Conservation (phyloP, 768 basidiomycete species). For the Hysterangium stoloniferum region DNA sequence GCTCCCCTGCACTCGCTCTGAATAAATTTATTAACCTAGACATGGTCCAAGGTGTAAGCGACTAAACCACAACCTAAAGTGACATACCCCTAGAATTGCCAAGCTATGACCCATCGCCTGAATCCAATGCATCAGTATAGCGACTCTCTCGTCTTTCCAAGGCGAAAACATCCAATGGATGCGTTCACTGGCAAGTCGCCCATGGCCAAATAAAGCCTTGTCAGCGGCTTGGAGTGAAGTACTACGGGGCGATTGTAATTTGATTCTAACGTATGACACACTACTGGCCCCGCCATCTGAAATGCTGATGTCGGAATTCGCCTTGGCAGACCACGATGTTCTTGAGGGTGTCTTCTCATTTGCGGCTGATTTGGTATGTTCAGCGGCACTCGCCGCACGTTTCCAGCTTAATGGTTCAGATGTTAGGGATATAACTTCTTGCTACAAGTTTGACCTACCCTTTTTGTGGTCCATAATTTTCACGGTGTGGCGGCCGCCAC, state of each 20-base stretch:
- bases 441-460: too few species aligned
- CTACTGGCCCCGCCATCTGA: not conserved
- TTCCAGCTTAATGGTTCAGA: not conserved
- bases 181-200: conserved; percentile 50
- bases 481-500: too few species aligned
- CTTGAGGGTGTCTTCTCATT: conserved; percentile 40
- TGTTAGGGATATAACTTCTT: too few species aligned
- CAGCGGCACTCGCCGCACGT: conserved; percentile 5
- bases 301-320: conserved; percentile 24
- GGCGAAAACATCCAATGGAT: conserved; percentile 64
- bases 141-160: conserved; percentile 56
- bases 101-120: conserved; percentile 46
- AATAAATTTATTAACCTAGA: conserved; percentile 62
- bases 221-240: conserved; percentile 43
- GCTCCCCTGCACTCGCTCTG: conserved; percentile 67
- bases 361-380: conserved; percentile 10
- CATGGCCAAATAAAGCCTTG: conserved; percentile 50
- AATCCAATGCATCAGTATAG: conserved; percentile 48
- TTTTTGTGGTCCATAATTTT: too few species aligned
- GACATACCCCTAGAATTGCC: conserved; percentile 51
- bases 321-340: conserved; percentile 47
- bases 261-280: conserved; percentile 26
- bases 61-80: too few species aligned
- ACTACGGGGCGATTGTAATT: conserved; percentile 52
- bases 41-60: too few species aligned